Percentiles rank a stretch among this genome's conserved stretches.
Conservation (phyloP, 495 filamentous ascomycete species). For the Barbatosphaeria neglecta region DNA sequence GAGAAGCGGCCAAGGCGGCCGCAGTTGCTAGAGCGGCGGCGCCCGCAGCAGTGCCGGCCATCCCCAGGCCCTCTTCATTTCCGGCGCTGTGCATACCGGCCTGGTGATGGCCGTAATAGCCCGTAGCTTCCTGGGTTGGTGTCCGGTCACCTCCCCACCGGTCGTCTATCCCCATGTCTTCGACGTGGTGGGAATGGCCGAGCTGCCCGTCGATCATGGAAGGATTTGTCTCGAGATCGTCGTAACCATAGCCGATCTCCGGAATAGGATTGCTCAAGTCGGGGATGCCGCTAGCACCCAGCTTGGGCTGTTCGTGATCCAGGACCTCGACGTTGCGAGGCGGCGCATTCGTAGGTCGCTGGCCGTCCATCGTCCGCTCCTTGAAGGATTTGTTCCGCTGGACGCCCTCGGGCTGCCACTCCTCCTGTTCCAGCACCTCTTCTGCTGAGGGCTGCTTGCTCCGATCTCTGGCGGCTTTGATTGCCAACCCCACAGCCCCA, state of each 20-base stretch:
- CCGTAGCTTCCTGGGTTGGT: slow-evolving; percentile 21
- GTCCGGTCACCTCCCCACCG: slow-evolving; percentile 29
- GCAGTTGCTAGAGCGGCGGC: slow-evolving; percentile 30
- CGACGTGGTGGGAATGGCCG: slow-evolving; percentile 5
- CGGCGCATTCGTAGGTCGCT: slow-evolving; percentile 50
- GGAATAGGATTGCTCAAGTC: slow-evolving; percentile 51
- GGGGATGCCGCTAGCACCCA: slow-evolving; percentile 55
- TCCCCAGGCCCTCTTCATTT: slow-evolving; percentile 14
- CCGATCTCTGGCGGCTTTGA: slow-evolving; percentile 24
- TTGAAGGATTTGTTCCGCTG: slow-evolving; percentile 42
- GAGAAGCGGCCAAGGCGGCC: slow-evolving; percentile 31
- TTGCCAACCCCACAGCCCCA: slow-evolving; percentile 37
- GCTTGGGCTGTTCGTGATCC: slow-evolving; percentile 40
- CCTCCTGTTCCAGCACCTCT: slow-evolving; percentile 9
- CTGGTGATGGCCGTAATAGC: slow-evolving; percentile 25
- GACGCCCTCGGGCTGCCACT: slow-evolving; percentile 23
- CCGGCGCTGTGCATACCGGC: slow-evolving; percentile 17
- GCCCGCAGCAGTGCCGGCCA: slow-evolving; percentile 15
- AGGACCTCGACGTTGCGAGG: slow-evolving; percentile 64
- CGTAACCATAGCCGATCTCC: slow-evolving; percentile 50
- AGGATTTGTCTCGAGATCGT: slow-evolving; percentile 36
- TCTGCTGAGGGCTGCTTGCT: slow-evolving; percentile 20
- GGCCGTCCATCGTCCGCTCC: slow-evolving; percentile 37
- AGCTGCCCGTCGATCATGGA: slow-evolving; percentile 26
- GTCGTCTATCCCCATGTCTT: slow-evolving; percentile 8